Percentiles rank a stretch among this genome's conserved stretches.
Evolutionary conservation across 23 red algal genomes (phyloP).

Genomic region (Gracilaria gracilis): DNA sequence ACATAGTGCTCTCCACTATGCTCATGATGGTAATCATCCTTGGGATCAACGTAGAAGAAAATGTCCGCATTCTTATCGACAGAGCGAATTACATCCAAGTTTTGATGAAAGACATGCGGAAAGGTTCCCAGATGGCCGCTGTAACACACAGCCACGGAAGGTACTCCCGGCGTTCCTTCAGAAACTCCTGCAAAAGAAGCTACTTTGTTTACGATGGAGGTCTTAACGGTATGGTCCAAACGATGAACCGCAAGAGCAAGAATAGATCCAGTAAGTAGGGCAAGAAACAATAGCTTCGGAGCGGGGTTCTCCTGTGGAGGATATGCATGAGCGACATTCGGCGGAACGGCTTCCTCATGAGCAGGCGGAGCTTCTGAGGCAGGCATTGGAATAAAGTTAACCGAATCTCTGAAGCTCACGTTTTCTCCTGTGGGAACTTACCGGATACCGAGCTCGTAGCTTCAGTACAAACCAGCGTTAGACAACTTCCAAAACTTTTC

Average conservation of each 20-base stretch:
- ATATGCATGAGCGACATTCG: slow-evolving; percentile 47
- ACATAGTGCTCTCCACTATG: slow-evolving; percentile 21
- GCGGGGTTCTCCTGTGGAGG: not conserved
- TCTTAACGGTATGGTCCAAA: slow-evolving; percentile 14
- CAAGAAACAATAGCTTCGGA: not conserved
- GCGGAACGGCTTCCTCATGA: not conserved
- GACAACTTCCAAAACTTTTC: too few relatives aligned
- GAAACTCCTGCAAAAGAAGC: not conserved
- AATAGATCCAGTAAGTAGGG: not conserved
- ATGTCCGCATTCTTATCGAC: slow-evolving; percentile 35
- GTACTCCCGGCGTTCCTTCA: not conserved
- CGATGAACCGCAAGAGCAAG: slow-evolving; percentile 17
- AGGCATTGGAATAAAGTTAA: not conserved
- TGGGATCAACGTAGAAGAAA: slow-evolving; percentile 55
- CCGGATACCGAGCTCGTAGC: not conserved
- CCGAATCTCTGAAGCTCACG: not conserved
- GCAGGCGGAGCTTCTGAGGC: slow-evolving; percentile 4
- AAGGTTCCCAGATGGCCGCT: slow-evolving; percentile 52
- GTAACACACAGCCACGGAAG: slow-evolving; percentile 55
- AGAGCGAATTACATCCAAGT: slow-evolving; percentile 26
- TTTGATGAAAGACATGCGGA: slow-evolving; percentile 45
- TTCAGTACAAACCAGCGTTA: not conserved
- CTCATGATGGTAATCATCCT: slow-evolving; percentile 68
- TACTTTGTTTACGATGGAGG: not conserved
- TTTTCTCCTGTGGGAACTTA: not conserved